Percentiles rank a stretch among this genome's conserved stretches.
Evolutionary conservation across 1,139 yeast genomes (phyloP).

Genomic region (Entelexis sorbosivorans): DNA sequence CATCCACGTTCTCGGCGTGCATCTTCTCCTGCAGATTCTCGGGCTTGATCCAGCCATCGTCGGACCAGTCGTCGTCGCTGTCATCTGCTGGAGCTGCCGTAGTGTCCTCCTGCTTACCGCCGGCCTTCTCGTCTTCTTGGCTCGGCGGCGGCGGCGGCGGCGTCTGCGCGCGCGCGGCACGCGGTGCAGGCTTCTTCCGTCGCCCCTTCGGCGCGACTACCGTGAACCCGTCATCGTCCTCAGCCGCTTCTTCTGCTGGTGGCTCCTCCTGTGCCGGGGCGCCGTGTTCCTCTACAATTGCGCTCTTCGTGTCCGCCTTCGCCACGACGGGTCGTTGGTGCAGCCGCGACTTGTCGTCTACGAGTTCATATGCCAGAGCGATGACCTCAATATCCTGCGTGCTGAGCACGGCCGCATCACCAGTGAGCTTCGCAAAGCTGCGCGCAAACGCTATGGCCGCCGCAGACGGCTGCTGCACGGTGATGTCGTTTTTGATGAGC

Average conservation of each 20-base stretch:
- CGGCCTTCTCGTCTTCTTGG: too few species aligned
- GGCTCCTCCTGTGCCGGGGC: neutral
- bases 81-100: constrained; percentile 13
- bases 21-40: constrained; percentile 65
- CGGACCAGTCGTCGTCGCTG: constrained; percentile 43
- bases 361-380: constrained; percentile 83
- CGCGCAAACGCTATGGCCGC: constrained; percentile 54
- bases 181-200: constrained; percentile 10
- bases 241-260: constrained; percentile 6
- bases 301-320: constrained; percentile 3
- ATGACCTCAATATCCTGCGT: constrained; percentile 84
- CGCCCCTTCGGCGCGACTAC: constrained; percentile 19
- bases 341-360: constrained; percentile 28
- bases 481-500: constrained; percentile 57
- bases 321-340: constrained; percentile 18
- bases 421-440: constrained; percentile 74
- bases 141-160: too few species aligned
- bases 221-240: constrained; percentile 21
- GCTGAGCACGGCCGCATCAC: constrained; percentile 81
- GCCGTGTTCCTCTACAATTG: constrained; percentile 6
- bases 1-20: constrained; percentile 49
- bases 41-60: constrained; percentile 93
- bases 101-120: too few species aligned
- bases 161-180: neutral
- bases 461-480: constrained; percentile 60